Base-by-base conservation (phyloP, 176 grass and related monocot species). In the Bolboschoenus planiculmis region DNA sequence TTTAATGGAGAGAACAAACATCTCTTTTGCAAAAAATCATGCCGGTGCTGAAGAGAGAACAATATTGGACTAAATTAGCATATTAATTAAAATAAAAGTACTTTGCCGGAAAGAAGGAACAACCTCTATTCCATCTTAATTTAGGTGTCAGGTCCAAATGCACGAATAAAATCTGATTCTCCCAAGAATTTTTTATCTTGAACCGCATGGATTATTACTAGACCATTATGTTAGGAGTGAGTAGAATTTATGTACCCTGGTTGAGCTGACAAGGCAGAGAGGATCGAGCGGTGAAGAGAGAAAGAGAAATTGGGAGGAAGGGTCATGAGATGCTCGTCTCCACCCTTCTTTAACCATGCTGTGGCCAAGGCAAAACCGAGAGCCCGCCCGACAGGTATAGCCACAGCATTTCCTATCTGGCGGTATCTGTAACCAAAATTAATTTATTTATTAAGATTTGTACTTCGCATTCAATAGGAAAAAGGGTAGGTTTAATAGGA, bases 381-480 rank as follows among this genome's bases (percentile, higher is more conserved):
- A 18, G 90, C 90, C 29, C 88, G 87, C 37, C 95, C 87, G 2
- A 94, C 92, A 37, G 95, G 90, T 85, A 97, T 75, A 61, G 95
- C 90, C 82, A 97, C 92, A 44, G 95, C 92, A 85, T 97, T 97
- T 83, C 95, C 92, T 85, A 97, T 91, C 56, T 93, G 92, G 7
- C 90, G 90, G 86, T 94, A 97, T 78, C 95, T 97, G 88, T 80
- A 84, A 87, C 20, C 55, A 46, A 86, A 81, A 80, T 47, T 35
- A 31, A 86, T 53, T 29, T 70, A 76, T 64, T 55, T 80, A 61
- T n/a, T n/a, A 92, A 63, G 21, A 65, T 63, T 36, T 71, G 23
- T 39, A 77, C 9, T 82, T 66, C 48, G 68, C 35, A 81, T 81
- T 23, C 44, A 58, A 39, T 9, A 61, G 54, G 37, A 79, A 40